Evolutionary conservation across 2,329 filamentous ascomycete species (phyloP), one percentile per base, ranked within the genome.

Genomic region (Fusarium sp.): DNA sequence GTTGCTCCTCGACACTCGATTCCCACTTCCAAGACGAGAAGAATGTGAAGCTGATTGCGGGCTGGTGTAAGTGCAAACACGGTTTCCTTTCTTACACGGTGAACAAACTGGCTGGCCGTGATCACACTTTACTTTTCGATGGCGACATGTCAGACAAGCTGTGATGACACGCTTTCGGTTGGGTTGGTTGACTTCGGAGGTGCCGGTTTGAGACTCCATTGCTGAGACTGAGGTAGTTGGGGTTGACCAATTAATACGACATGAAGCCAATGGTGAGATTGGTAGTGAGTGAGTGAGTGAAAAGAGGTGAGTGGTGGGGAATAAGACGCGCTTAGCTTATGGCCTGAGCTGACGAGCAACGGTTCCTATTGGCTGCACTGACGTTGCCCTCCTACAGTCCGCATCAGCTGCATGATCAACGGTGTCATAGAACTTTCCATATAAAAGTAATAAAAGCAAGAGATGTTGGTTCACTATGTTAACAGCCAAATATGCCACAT

Each of bases 1-100:
- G 14, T 20, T 55, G 18, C 28, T 55, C 6, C 48, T 55, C 32
- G 58, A 61, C 6, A 61, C n/a, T 26, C 58, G 18, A 22, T 26
- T 34, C 0, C 47, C 48, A n/a, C 1, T 26, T 5, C 3, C 14
- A 17, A 13, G 36, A 2, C 48, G 38, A 36, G 48, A 61, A 22
- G 22, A 17, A 17, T 41, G 28, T 11, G 48, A 41, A 17, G 38
- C 8, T 14, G 48, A 18, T 32, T 34, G 47, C 6, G 48, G n/a
- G n/a, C 5, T 61, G 14, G 48, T 17, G 13, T 61, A 61, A 41
- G 30, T 61, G 30, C 58, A 61, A 61, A 32, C 38, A 20, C 58
- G 58, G 26, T 42, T 56, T 32, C 48, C 48, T 18, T 60, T 61
- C 58, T 61, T 61, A 55, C 58, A 61, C 32, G 58, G 48, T 7